phyloP scores from a whole-genome alignment of 805 yeast species.

The Pichia cephalocereana region DNA sequence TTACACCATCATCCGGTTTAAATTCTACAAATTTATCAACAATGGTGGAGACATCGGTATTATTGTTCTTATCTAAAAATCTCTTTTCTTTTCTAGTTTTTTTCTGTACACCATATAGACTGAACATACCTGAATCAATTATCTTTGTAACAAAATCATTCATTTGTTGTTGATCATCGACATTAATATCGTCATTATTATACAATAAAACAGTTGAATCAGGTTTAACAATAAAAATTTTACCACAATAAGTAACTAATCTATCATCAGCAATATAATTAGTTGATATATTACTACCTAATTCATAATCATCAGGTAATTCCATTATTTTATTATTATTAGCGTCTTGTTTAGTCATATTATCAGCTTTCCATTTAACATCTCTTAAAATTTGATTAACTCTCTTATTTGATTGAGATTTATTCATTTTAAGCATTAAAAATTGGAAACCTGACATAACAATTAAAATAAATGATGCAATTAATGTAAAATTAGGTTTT shows the following conservation, averaged over 20 bases:
- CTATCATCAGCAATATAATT: constrained; percentile 9
- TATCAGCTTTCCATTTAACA: constrained; percentile 13
- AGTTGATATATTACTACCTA: background rate
- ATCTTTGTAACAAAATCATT: constrained; percentile 7
- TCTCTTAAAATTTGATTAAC: constrained; percentile 10
- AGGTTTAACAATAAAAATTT: constrained; percentile 14
- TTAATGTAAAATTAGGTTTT: constrained; percentile 6
- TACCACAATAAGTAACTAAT: constrained; percentile 11
- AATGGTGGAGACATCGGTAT: background rate
- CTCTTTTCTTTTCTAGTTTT: constrained; percentile 11
- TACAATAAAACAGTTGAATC: constrained; percentile 11
- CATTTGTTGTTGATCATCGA: constrained; percentile 6
- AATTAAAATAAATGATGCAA: constrained; percentile 5
- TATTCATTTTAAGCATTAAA: constrained; percentile 8
- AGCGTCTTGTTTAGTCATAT: constrained; percentile 2
- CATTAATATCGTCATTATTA: constrained; percentile 4
- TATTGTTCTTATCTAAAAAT: background rate
- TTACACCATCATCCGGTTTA: constrained; percentile 5
- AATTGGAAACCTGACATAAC: constrained; percentile 7
- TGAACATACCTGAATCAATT: constrained; percentile 9
- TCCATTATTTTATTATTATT: constrained; percentile 8
- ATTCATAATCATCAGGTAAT: constrained; percentile 8
- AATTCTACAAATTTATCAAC: constrained; percentile 5
- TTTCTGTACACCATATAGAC: constrained; percentile 9
- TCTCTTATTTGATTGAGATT: constrained; percentile 11